These are phyloP conservation scores for Penicillium canescens DNA, from an alignment of 495 filamentous ascomycete genomes.

Conservation along the genomic window DNA sequence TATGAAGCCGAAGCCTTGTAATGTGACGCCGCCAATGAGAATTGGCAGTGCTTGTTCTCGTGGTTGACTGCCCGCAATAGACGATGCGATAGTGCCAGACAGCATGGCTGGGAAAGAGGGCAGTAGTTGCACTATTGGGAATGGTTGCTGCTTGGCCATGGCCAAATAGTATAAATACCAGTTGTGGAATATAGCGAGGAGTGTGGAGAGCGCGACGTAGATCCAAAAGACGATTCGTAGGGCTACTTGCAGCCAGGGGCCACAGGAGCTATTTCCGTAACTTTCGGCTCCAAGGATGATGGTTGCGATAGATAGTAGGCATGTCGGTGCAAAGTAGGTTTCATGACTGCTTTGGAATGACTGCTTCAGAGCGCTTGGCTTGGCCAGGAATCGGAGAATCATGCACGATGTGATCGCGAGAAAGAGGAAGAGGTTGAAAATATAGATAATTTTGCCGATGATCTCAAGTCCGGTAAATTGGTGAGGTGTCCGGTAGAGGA, in stretches of 20 bases:
- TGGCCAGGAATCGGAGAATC: constrained; percentile 30
- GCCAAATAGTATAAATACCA: constrained; percentile 11
- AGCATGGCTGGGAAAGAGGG: constrained; percentile 31
- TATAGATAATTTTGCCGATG: constrained; percentile 57
- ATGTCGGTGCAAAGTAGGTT: constrained; percentile 45
- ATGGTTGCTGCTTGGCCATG: constrained; percentile 9
- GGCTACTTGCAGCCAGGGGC: constrained; percentile 15
- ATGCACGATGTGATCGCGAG: constrained; percentile 41
- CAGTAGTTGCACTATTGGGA: constrained; percentile 13
- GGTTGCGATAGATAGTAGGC: constrained; percentile 13
- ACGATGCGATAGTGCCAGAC: constrained; percentile 26
- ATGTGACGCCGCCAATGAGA: constrained; percentile 23
- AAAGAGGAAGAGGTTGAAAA: constrained; percentile 58
- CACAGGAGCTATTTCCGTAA: constrained; percentile 15
- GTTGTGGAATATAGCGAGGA: constrained; percentile 9
- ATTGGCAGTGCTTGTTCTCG: constrained; percentile 21
- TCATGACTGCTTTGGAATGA: constrained; percentile 56
- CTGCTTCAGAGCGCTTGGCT: constrained; percentile 36
- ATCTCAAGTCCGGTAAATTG: constrained; percentile 52
- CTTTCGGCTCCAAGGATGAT: constrained; percentile 18
- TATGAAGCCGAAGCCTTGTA: constrained; percentile 32
- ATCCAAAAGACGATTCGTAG: constrained; percentile 33
- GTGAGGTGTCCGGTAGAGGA: constrained; percentile 53
- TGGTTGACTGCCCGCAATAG: constrained; percentile 20
- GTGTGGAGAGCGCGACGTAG: constrained; percentile 25